A percentile compares a stretch with the other conserved stretches of the same genome.
These are phyloP conservation scores for Mycena rebaudengoi DNA, from an alignment of 768 basidiomycete species.

Conservation along the genomic window DNA sequence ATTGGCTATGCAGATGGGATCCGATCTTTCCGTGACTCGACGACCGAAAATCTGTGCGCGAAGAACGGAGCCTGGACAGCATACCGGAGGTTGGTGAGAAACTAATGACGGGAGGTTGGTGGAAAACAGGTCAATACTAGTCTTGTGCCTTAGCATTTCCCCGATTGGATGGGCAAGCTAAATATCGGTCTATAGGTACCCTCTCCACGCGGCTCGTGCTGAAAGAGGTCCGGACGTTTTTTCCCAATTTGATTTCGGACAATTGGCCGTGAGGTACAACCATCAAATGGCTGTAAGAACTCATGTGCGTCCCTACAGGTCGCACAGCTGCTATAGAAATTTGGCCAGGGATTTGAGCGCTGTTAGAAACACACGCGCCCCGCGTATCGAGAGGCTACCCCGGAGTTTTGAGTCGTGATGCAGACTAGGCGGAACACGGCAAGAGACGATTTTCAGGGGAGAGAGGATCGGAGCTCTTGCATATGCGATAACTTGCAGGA, in stretches of 20 bases:
- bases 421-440: neutral
- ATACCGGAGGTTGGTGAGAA: too few species aligned
- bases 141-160: too few species aligned
- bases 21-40: too few species aligned
- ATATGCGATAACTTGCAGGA: too few species aligned
- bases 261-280: neutral
- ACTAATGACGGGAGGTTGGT: too few species aligned
- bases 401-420: conserved; percentile 9
- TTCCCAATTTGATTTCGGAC: neutral
- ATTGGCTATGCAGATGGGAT: too few species aligned
- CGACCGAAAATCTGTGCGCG: too few species aligned
- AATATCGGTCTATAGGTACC: neutral
- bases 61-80: too few species aligned
- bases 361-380: neutral
- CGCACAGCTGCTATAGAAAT: neutral
- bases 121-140: too few species aligned
- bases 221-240: neutral
- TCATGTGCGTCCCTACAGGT: neutral
- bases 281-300: neutral
- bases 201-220: too few species aligned
- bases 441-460: neutral
- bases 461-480: neutral
- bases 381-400: neutral
- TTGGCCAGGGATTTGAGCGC: neutral
- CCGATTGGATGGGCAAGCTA: neutral